phyloP scores from a whole-genome alignment of 108 stramenopile species.

The Nitzschia inconspicua region DNA sequence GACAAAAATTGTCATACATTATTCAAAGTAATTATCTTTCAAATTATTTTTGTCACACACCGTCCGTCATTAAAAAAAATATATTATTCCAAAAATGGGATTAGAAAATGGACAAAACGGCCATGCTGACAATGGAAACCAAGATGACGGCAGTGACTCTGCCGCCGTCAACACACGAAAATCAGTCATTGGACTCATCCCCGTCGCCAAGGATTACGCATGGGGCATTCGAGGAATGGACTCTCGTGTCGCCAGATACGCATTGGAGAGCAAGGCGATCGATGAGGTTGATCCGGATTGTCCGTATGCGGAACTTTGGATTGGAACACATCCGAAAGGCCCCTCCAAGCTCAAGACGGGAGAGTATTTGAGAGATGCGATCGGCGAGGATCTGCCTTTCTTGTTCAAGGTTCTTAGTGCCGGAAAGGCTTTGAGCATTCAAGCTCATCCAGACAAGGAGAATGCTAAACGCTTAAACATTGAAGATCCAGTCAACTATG shows the following conservation, averaged over 20 bases:
- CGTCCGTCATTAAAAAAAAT: no score
- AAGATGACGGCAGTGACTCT: no score
- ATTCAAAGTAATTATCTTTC: no score
- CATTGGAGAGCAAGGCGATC: constrained; percentile 59
- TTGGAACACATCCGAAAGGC: constrained; percentile 86
- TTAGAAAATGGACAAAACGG: background rate
- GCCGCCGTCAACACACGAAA: constrained; percentile 6
- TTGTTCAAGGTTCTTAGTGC: constrained; percentile 86
- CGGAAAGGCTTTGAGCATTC: constrained; percentile 83
- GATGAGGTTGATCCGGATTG: constrained; percentile 72
- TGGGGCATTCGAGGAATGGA: constrained; percentile 83
- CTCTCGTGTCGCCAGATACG: constrained; percentile 71
- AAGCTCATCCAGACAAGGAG: constrained; percentile 88
- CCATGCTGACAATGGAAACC: no score
- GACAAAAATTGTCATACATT: no score
- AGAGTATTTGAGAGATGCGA: constrained; percentile 35
- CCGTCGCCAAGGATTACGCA: constrained; percentile 69
- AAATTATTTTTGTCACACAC: no score
- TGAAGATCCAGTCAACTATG: constrained; percentile 83
- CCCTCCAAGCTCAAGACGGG: constrained; percentile 51
- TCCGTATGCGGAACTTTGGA: constrained; percentile 89
- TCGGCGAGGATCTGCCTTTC: constrained; percentile 74
- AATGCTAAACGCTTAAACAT: constrained; percentile 80
- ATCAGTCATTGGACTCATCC: constrained; percentile 39
- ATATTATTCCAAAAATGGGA: background rate